Conservation (phyloP, 192 early-diverging fungal species). For the Martensiomyces pterosporus region DNA sequence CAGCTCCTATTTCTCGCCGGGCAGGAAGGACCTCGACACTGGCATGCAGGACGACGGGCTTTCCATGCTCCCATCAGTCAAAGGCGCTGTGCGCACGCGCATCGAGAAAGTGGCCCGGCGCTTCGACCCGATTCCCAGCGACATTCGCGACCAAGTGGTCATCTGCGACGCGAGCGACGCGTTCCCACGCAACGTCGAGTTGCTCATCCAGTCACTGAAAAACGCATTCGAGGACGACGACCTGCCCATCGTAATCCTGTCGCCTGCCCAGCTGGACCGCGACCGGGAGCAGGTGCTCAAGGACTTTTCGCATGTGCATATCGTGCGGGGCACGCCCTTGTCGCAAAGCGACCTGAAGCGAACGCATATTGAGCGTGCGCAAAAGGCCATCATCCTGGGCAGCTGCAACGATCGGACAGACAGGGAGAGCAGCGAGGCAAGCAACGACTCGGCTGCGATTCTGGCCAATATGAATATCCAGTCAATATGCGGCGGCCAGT, state of each 20-base stretch:
- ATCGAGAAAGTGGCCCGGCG: conserved; percentile 4
- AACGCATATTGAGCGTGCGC: conserved; percentile 31
- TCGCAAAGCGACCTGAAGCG: conserved; percentile 33
- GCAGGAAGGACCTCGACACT: not conserved
- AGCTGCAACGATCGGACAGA: conserved; percentile 9
- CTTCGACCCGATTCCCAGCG: conserved; percentile 13
- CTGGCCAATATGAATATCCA: conserved; percentile 50
- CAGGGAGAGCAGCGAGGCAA: not conserved
- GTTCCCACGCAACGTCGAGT: conserved; percentile 47
- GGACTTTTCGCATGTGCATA: conserved; percentile 32
- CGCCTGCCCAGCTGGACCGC: conserved; percentile 9
- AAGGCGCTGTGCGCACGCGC: conserved; percentile 8
- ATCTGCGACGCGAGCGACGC: conserved; percentile 33
- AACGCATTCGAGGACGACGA: conserved; percentile 33
- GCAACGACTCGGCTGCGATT: conserved; percentile 37
- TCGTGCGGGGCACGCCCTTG: conserved; percentile 43
- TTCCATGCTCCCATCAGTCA: conserved; percentile 2
- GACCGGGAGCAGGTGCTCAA: conserved; percentile 10
- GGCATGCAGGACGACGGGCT: not conserved
- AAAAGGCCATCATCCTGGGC: conserved; percentile 38
- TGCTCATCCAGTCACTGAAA: conserved; percentile 40
- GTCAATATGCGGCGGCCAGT: conserved; percentile 25
- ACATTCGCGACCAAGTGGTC: conserved; percentile 32
- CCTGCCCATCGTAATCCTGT: conserved; percentile 37
- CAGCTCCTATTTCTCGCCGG: conserved; percentile 39